Evolutionary conservation across 2,329 filamentous ascomycete species (phyloP), one percentile per base, ranked within the genome.

Genomic region (Cladophialophora exuberans): DNA sequence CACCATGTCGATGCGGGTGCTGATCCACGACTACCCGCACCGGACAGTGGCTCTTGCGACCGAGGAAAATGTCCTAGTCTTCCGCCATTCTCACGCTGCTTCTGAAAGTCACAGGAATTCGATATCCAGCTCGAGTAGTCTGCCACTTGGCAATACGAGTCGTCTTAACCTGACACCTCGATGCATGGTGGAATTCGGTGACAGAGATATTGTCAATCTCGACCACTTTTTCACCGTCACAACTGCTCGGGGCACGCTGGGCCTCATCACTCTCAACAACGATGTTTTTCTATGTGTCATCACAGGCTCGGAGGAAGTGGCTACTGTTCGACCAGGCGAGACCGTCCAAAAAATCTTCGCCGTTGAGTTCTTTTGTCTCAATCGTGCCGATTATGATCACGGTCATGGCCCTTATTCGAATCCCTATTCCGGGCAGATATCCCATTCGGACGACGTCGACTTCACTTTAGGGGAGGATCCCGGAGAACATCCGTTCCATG

Each of bases 211-310:
- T 41, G 77, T 85, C 52, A 82, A 94, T 60, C 77, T 96, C 56
- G 81, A 78, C 64, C 87, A 90, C 60, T 97, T 93, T 73, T 84
- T 89, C 38, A 80, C 86, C 10, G 76, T 97, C 56, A 89, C 89
- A 42, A 85, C 86, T 13, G 87, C 92, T 28, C 86, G 90, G 68
- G 93, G 93, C 52, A 97, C 92, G 0, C 77, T 97, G 41, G 93
- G 93, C 1, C 77, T 97, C 59, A 93, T 97, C 64, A 88, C 90
- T 0, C 82, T 96, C 59, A 84, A 86, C 60, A 81, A 84, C 56
- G 90, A 97, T 75, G 86, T 97, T 11, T 97, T 97, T 70, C 78
- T 97, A 13, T 94, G 91, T 58, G 88, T 97, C 54, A 89, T 97
- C 49, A 95, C 89, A 23, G 84, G 85, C 41, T 88, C 90, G 31